Evolutionary conservation across 2,329 filamentous ascomycete species (phyloP), one percentile per base, ranked within the genome.

Genomic region (Hypoxylon rubiginosum): DNA sequence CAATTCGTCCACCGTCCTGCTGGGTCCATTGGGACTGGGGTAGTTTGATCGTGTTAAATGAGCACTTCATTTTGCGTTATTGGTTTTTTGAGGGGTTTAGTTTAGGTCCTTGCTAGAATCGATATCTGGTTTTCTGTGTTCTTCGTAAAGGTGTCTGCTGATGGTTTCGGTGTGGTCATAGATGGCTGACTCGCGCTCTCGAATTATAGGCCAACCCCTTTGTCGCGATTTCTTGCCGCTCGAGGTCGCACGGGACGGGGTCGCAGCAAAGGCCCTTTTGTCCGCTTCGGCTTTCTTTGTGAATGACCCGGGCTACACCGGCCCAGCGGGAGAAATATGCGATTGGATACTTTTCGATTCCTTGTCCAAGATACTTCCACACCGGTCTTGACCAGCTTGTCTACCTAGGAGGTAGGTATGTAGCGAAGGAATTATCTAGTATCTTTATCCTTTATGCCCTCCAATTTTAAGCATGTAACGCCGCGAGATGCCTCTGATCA

Each of bases 1-100:
- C 67, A n/a, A 74, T 71, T 30, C 64, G 62, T 9, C 69, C 64
- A 0, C 71, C 76, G 66, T 56, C 76, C 65, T 56, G 51, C 15
- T 65, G 62, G 5, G 70, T 64, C 10, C 53, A 68, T 32, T 68
- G 56, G 1, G 49, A 58, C 30, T 63, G 17, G 9, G 52, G 46
- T 2, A 49, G 46, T 26, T 61, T 49, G n/a, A 52, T 45, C 0
- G 43, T 15, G 8, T 58, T 30, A 8, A 43, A 34, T 50, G 53
- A 49, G 48, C 59, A 39, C 39, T 61, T 36, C 56, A 66, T 66
- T 28, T 68, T 61, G 1, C 10, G 24, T 34, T 17, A 2, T 55
- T 7, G n/a, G 24, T 48, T 32, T 21, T 7, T 15, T 26, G 36
- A 41, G 11, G 9, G 24, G 13, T 30, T 39, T 55, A 10, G 50